Evolutionary conservation across 2,329 filamentous ascomycete genomes (phyloP).

Genomic region (Waltergamsia citrina): DNA sequence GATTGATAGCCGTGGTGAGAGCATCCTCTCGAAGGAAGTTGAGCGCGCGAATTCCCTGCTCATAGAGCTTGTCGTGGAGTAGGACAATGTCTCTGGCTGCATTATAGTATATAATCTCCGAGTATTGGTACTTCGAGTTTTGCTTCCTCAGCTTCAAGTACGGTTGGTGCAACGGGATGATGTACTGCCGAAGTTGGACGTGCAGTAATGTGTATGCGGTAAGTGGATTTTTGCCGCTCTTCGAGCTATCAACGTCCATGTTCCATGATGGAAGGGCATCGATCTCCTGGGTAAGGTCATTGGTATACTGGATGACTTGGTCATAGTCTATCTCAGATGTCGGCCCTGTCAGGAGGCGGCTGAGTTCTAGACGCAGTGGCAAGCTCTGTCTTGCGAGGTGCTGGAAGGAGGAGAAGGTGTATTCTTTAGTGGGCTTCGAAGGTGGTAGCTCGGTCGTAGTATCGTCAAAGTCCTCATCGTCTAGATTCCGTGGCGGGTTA

Average conservation of each 20-base stretch:
- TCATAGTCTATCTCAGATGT: constrained; percentile 49
- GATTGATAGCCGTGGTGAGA: constrained; percentile 49
- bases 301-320: constrained; percentile 51
- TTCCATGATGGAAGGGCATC: constrained; percentile 49
- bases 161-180: constrained; percentile 51
- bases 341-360: constrained; percentile 43
- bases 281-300: constrained; percentile 51
- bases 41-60: constrained; percentile 47
- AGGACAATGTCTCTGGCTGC: constrained; percentile 51
- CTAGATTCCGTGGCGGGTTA: constrained; percentile 45
- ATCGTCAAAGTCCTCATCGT: constrained; percentile 49
- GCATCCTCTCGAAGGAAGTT: constrained; percentile 53
- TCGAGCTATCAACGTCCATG: constrained; percentile 19
- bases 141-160: constrained; percentile 49
- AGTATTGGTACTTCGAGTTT: constrained; percentile 53
- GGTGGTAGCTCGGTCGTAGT: constrained; percentile 38
- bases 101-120: constrained; percentile 55
- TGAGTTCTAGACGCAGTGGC: constrained; percentile 46
- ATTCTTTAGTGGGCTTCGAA: constrained; percentile 40
- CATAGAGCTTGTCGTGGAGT: constrained; percentile 50
- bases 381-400: constrained; percentile 47
- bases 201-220: constrained; percentile 51
- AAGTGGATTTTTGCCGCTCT: constrained; percentile 41
- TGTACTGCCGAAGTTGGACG: constrained; percentile 52
- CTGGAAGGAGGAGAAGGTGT: constrained; percentile 51